Conservation (phyloP, 768 basidiomycete genomes). For the Termitomyces sp. region DNA sequence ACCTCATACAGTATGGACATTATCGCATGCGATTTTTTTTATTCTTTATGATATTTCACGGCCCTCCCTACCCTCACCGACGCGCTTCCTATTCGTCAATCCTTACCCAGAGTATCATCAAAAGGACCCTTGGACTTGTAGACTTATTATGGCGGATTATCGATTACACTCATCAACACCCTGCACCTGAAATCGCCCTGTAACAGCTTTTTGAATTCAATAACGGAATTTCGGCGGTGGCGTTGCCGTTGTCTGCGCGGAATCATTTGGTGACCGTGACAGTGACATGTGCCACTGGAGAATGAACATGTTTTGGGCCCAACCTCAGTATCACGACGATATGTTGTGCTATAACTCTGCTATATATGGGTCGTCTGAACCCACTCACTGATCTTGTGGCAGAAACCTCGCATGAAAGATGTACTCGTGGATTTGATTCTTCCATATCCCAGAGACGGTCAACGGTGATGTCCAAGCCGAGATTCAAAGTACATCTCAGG, state of each 20-base stretch:
- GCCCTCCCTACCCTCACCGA: background rate
- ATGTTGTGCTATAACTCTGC: background rate
- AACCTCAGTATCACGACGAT: background rate
- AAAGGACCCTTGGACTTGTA: slow-evolving; percentile 1
- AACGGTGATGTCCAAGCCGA: slow-evolving; percentile 2
- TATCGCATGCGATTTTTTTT: background rate
- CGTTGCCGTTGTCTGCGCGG: background rate
- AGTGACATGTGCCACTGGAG: background rate
- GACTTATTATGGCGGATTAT: background rate
- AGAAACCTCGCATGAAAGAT: too few species aligned
- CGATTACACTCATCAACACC: background rate
- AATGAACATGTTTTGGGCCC: background rate
- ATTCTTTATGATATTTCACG: slow-evolving; percentile 5
- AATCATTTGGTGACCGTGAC: background rate
- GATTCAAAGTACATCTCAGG: slow-evolving; percentile 7
- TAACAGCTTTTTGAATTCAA: background rate
- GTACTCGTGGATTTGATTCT: background rate
- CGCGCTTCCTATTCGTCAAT: slow-evolving; percentile 1
- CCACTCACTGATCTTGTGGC: background rate
- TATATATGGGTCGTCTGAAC: background rate
- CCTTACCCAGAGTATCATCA: background rate
- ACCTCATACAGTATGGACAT: slow-evolving; percentile 6
- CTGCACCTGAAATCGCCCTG: too few species aligned
- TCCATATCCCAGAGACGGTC: background rate
- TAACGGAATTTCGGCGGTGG: background rate